A percentile compares a stretch with the other conserved stretches of the same genome.
phyloP scores from a whole-genome alignment of 179 eudicot species.

The Silene noctiflora region DNA sequence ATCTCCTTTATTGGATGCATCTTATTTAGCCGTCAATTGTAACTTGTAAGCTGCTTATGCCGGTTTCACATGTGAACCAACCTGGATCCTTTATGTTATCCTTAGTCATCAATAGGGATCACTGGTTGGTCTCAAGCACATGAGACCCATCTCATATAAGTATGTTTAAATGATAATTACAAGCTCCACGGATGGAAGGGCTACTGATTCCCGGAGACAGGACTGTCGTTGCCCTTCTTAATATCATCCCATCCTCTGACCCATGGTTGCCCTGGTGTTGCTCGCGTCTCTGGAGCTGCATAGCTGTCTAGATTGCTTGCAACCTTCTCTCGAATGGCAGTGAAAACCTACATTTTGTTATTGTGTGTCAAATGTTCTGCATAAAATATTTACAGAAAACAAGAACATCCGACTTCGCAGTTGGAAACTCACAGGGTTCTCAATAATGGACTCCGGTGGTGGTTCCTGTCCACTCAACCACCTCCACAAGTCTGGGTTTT shows the following conservation, averaged over 20 bases:
- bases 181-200: not conserved
- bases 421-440: slow-evolving; percentile 59
- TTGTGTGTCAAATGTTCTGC: not conserved
- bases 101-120: no score
- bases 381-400: not conserved
- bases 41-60: no score
- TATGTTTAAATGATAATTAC: not conserved
- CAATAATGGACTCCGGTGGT: slow-evolving; percentile 63
- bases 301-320: slow-evolving; percentile 55
- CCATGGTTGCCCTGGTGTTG: slow-evolving; percentile 85
- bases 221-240: slow-evolving; percentile 67
- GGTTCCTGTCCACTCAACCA: slow-evolving; percentile 85
- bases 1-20: no score
- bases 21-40: no score
- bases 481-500: slow-evolving; percentile 92
- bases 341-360: slow-evolving; percentile 50
- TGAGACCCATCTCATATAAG: no score
- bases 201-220: slow-evolving; percentile 89
- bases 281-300: slow-evolving; percentile 83
- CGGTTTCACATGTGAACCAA: no score
- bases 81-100: no score
- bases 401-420: not conserved
- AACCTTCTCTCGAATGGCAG: slow-evolving; percentile 63
- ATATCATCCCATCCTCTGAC: slow-evolving; percentile 99
- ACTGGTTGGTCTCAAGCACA: no score